phyloP scores from a whole-genome alignment of 2,329 filamentous ascomycete genomes.

The Ceratocystis destructans region DNA sequence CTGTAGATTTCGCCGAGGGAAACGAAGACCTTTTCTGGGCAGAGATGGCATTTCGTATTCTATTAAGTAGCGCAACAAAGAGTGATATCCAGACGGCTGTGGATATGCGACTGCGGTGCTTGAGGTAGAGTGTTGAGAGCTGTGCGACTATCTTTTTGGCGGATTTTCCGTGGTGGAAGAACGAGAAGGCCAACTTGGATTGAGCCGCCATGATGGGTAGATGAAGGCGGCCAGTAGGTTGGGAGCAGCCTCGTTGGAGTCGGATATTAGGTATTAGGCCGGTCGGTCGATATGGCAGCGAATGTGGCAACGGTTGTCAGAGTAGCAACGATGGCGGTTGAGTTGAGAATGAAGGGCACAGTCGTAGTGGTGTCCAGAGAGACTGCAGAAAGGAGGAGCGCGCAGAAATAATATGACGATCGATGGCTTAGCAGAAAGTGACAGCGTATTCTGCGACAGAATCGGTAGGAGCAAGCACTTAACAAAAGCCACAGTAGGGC shows the following conservation, averaged over 20 bases:
- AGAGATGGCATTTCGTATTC: slow-evolving; percentile 78
- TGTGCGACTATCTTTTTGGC: slow-evolving; percentile 51
- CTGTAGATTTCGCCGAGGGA: slow-evolving; percentile 47
- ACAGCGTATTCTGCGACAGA: neutral
- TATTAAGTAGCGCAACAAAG: slow-evolving; percentile 66
- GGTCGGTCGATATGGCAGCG: neutral
- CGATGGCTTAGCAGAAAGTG: neutral
- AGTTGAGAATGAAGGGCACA: neutral
- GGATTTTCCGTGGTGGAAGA: slow-evolving; percentile 36
- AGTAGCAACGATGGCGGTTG: neutral
- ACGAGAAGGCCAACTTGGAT: slow-evolving; percentile 50
- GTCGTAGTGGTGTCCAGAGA: neutral
- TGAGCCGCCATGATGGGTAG: slow-evolving; percentile 49
- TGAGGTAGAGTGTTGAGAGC: slow-evolving; percentile 59
- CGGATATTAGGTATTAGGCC: no score
- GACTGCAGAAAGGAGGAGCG: neutral
- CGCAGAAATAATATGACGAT: neutral
- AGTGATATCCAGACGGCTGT: slow-evolving; percentile 72
- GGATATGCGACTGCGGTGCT: slow-evolving; percentile 69
- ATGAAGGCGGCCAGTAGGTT: neutral
- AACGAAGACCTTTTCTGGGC: slow-evolving; percentile 79
- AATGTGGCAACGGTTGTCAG: neutral
- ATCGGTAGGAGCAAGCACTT: neutral
- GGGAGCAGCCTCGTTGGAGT: neutral
- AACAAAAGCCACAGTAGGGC: neutral